A percentile compares a stretch with the other conserved stretches of the same genome.
phyloP scores from a whole-genome alignment of 345 rosid genomes.

The Bruguiera parviflora region DNA sequence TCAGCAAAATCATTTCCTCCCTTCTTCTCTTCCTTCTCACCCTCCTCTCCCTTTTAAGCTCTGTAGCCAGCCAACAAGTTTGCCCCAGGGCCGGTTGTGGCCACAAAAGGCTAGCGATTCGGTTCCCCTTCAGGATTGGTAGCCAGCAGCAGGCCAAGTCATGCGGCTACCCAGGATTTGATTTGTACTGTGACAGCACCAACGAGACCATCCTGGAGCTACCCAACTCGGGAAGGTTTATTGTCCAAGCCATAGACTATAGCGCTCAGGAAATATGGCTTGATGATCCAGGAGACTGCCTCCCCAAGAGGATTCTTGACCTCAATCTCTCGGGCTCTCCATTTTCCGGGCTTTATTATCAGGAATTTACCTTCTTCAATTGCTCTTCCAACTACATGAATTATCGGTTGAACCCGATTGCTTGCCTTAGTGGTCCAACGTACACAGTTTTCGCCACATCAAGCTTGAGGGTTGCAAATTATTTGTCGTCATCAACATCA shows the following conservation, averaged over 20 bases:
- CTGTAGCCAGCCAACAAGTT: constrained; percentile 2
- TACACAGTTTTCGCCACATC: constrained; percentile 63
- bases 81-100: constrained; percentile 41
- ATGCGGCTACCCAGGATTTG: constrained; percentile 59
- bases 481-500: constrained; percentile 19
- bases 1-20: background rate
- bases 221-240: constrained; percentile 46
- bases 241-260: constrained; percentile 50
- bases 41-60: background rate
- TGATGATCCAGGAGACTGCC: constrained; percentile 56
- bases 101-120: constrained; percentile 38
- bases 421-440: constrained; percentile 48
- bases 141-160: constrained; percentile 29
- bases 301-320: constrained; percentile 52
- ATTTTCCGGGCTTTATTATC: constrained; percentile 40
- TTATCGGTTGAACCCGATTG: constrained; percentile 45
- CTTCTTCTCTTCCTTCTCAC: background rate
- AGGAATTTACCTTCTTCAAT: constrained; percentile 49
- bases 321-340: constrained; percentile 56
- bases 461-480: constrained; percentile 15
- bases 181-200: constrained; percentile 43
- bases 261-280: constrained; percentile 59
- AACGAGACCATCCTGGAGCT: constrained; percentile 35
- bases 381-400: constrained; percentile 40
- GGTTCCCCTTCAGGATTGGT: constrained; percentile 57